Conservation (phyloP, 176 grass and related monocot species). For the Musa acuminata region DNA sequence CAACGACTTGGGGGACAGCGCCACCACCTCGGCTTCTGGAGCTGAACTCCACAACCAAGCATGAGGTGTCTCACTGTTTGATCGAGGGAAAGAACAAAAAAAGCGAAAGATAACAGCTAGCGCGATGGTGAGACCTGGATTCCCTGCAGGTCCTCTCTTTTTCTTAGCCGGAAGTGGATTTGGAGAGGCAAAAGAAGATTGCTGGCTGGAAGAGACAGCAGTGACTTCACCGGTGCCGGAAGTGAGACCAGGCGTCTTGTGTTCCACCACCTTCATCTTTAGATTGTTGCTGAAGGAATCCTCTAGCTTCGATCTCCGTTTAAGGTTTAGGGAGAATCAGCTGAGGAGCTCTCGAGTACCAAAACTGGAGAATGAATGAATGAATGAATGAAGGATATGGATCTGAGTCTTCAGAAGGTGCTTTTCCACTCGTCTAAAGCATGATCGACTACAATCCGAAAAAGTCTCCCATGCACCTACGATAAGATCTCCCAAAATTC, state of each 20-base stretch:
- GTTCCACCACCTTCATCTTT: not conserved
- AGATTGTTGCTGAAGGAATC: not conserved
- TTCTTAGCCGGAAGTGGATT: slow-evolving; percentile 12
- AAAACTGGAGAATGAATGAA: not conserved
- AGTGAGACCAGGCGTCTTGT: slow-evolving; percentile 11
- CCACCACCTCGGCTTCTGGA: slow-evolving; percentile 19
- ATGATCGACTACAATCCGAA: not conserved
- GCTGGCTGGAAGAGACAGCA: slow-evolving; percentile 5
- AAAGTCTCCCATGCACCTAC: no score
- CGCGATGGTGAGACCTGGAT: slow-evolving; percentile 6
- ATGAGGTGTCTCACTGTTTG: no score
- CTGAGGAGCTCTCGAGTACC: not conserved
- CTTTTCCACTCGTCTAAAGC: not conserved
- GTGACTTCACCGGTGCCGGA: not conserved
- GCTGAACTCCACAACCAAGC: not conserved
- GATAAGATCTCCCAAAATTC: no score
- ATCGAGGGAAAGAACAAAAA: not conserved
- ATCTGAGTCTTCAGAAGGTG: not conserved
- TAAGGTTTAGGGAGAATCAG: not conserved
- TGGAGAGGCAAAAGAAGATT: slow-evolving; percentile 12
- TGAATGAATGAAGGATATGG: not conserved
- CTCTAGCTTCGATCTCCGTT: not conserved
- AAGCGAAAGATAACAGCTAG: not conserved
- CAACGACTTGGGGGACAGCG: slow-evolving; percentile 12
- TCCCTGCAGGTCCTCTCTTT: slow-evolving; percentile 16